A percentile compares a stretch with the other conserved stretches of the same genome.
phyloP scores from a whole-genome alignment of 176 grass and related monocot genomes.

The Tillandsia leiboldiana region DNA sequence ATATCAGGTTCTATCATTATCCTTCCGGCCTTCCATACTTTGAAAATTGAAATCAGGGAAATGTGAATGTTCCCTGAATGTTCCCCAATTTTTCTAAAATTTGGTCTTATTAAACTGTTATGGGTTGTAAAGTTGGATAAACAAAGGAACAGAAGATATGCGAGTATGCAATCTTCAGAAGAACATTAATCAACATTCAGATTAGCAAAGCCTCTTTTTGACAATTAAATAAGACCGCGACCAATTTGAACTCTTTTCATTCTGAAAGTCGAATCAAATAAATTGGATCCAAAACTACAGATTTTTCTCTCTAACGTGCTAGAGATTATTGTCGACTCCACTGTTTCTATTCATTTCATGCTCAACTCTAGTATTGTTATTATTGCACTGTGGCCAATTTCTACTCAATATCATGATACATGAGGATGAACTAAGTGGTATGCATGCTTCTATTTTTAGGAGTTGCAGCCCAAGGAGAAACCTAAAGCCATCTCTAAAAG shows the following conservation, averaged over 20 bases:
- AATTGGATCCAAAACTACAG: no score
- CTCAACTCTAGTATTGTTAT: no score
- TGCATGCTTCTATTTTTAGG: constrained; percentile 12
- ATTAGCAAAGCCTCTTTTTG: background rate
- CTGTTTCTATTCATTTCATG: no score
- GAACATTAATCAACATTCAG: no score
- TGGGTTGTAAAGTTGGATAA: background rate
- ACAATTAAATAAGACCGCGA: background rate
- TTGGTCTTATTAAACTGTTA: background rate
- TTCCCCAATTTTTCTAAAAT: background rate
- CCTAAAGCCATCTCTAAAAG: constrained; percentile 58
- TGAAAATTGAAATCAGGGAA: background rate
- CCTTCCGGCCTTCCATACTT: background rate
- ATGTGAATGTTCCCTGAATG: background rate
- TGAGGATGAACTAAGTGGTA: background rate
- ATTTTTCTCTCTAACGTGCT: no score
- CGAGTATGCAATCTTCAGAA: no score
- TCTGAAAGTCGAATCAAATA: no score
- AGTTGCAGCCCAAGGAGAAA: constrained; percentile 30
- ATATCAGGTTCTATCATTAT: background rate
- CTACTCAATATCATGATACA: no score
- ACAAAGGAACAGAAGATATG: background rate
- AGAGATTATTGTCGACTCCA: no score
- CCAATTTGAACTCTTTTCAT: no score
- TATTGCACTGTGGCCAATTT: no score